phyloP scores from a whole-genome alignment of 768 basidiomycete species.

The Leccinum sublutescens region DNA sequence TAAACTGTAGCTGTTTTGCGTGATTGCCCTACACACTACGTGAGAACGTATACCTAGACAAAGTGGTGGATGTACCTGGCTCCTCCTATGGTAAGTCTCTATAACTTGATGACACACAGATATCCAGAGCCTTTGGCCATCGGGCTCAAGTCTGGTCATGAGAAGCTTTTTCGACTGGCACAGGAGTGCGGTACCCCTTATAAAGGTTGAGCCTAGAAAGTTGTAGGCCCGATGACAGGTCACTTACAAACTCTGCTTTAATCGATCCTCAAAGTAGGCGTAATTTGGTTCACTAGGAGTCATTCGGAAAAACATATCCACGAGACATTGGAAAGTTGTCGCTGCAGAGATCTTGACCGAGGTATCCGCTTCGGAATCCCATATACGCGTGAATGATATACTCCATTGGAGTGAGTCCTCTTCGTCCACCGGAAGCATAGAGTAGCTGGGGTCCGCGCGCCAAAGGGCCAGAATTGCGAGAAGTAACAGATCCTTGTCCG shows the following conservation, averaged over 20 bases:
- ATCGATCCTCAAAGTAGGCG: constrained; percentile 39
- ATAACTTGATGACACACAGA: constrained; percentile 59
- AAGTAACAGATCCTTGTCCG: constrained; percentile 68
- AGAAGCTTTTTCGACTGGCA: constrained; percentile 59
- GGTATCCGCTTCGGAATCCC: constrained; percentile 61
- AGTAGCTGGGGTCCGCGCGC: constrained; percentile 57
- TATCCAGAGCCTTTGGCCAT: constrained; percentile 69
- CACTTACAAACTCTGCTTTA: constrained; percentile 48
- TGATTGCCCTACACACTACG: constrained; percentile 36
- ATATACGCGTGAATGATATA: constrained; percentile 47
- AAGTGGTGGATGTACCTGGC: constrained; percentile 38
- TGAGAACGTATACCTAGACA: constrained; percentile 2
- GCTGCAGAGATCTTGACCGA: constrained; percentile 64
- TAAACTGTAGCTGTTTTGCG: constrained; percentile 49
- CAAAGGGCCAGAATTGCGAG: constrained; percentile 69
- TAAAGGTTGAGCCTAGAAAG: background rate
- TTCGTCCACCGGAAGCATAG: constrained; percentile 43
- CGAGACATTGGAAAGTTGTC: constrained; percentile 45
- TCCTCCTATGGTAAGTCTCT: constrained; percentile 51
- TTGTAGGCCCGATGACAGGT: constrained; percentile 13
- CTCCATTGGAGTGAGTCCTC: constrained; percentile 48
- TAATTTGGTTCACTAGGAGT: constrained; percentile 39
- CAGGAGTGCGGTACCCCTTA: constrained; percentile 31
- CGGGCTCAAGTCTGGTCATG: constrained; percentile 54
- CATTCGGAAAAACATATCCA: constrained; percentile 44